Evolutionary conservation across 2,329 filamentous ascomycete species (phyloP), one percentile per base, ranked within the genome.

Genomic region (Plectosphaerella sp.): DNA sequence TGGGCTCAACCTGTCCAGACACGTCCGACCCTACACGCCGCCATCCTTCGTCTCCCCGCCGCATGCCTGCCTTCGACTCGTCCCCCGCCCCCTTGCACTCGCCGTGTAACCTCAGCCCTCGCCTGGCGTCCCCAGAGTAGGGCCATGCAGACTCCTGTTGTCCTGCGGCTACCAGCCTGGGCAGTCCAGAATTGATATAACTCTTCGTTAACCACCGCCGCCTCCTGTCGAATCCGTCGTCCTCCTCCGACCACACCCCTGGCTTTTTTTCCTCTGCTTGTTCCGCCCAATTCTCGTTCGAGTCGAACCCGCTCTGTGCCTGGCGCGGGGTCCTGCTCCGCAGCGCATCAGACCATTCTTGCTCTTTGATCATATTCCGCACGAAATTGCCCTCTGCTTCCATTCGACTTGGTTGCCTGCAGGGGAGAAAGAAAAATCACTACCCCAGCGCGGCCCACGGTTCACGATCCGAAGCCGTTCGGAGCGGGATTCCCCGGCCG

Each of bases 171-270:
- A 52, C 37, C n/a, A 49, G 45, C 52, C 49, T 54, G 47, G 49
- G 43, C 47, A 49, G 47, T 48, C n/a, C 35, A 39, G 51, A 36
- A 55, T 54, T 52, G 48, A 55, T 54, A 55, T 49, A 47, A 43
- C 46, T 25, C 43, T 36, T 52, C 36, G 36, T 47, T 49, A 51
- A 28, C 41, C n/a, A 9, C 18, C 41, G 41, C 41, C 41, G 41
- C 28, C 28, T 12, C 11, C 28, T 33, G 8, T 33, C 28, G 28
- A 33, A 10, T 33, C 28, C 11, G 28, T 22, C 28, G 28, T 9
- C 28, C 4, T 33, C 11, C 28, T 33, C 28, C 28, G 28, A 33
- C 28, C 28, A 9, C 28, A 3, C 8, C 28, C 28, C 3, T 3
- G 28, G 8, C 8, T 33, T 12, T 9, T 33, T 33, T 12, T 4